A percentile compares a stretch with the other conserved stretches of the same genome.
phyloP scores from a whole-genome alignment of 2,329 filamentous ascomycete species.

The Tolypocladium tundrense region DNA sequence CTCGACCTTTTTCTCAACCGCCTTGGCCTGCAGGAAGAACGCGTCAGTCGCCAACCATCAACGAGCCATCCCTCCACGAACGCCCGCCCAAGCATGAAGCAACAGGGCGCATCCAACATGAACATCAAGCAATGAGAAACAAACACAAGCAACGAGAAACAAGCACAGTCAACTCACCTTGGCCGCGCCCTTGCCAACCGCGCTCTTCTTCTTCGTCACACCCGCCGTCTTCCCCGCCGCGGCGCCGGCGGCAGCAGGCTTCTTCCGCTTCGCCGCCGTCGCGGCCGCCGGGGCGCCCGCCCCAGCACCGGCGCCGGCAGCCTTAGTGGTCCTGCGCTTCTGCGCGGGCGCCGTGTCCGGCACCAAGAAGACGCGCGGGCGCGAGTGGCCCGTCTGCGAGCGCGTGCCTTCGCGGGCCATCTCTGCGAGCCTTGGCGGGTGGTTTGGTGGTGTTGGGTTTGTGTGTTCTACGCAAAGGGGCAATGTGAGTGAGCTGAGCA shows the following conservation, averaged over 20 bases:
- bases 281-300: background rate
- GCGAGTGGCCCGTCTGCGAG: slow-evolving; percentile 41
- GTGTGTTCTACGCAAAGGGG: background rate
- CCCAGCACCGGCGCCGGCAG: slow-evolving; percentile 2
- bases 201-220: background rate
- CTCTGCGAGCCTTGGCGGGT: background rate
- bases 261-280: background rate
- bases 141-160: no score
- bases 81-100: background rate
- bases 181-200: background rate
- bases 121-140: no score
- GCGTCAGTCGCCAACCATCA: background rate
- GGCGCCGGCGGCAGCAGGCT: background rate
- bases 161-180: background rate
- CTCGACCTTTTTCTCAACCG: background rate
- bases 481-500: background rate
- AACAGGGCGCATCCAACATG: background rate
- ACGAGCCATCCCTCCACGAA: background rate
- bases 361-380: slow-evolving; percentile 39
- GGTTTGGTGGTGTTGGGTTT: background rate
- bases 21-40: background rate
- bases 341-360: slow-evolving; percentile 37
- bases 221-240: slow-evolving; percentile 1
- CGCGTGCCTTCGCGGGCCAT: slow-evolving; percentile 43
- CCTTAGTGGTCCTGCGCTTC: slow-evolving; percentile 22